Base-by-base conservation (phyloP, 306 rosid species). In the Casuarina cunninghamiana region DNA sequence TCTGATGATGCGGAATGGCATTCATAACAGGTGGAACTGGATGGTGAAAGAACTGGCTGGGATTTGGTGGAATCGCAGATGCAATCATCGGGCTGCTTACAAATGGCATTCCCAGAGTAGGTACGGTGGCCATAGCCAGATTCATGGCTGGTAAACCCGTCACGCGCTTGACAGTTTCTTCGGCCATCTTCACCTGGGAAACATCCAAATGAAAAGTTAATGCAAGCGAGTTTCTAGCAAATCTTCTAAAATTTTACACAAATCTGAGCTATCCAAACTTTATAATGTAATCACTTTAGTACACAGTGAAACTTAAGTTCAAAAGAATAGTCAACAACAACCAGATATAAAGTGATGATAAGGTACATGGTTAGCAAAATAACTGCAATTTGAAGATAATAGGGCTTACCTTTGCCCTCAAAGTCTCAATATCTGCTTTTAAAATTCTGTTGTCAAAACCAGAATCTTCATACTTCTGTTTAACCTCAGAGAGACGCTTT, bases 371-470 rank as follows among this genome's bases (percentile, higher is more conserved):
- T 41, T 43, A 10, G 10, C 26, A 39, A 37, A 46, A 76, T 11
- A 16, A 19, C 49, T 70, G 16, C 53, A 41, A 65, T 19, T 5
- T 44, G 48, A 53, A 12, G 51, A 8, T 13, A 17, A 62, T 50
- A 10, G 72, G 6, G 69, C 77, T 82, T 15, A 88, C 91, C 89
- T 88, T 85, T 55, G 91, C 89, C 79, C 91, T 88, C 72, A 88
- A 79, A 4, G 89, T 76, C 85, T 88, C 89, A 46, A 88, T 88
- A 77, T 88, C 86, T 77, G 91, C 91, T 72, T 83, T 86, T 66
- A 88, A 83, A 81, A 88, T 85, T 85, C 91, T 79, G 61, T 84
- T 88, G 79, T 85, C 91, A 58, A 85, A 87, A 62, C 84, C 91
- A 8, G 89, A 81, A 73, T 73, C 79, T 57, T 85, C 91, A 62